Base-by-base conservation (phyloP, 1,139 yeast species). In the Martiniozyma asiatica region DNA sequence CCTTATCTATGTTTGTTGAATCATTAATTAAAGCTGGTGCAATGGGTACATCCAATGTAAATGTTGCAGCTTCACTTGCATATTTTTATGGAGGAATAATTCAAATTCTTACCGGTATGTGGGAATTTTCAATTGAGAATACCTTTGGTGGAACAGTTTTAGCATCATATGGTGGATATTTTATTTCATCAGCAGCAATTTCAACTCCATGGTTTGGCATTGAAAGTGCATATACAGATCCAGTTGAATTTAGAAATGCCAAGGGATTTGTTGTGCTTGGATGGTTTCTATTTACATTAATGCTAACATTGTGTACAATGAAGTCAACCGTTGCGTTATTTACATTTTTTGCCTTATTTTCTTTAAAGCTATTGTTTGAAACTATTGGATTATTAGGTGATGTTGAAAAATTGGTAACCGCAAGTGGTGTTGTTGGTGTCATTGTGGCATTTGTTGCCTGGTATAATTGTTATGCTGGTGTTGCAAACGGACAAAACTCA, bases 61-160 rank as follows among this genome's bases (percentile, higher is more conserved):
- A 66, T 40, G 60, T 71, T 20, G 73, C 71, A 34, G 63, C 77
- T 30, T 89, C 89, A 13, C 57, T 73, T 33, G 89, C 92, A 2
- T 67, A 68, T 49, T 80, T 81, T 55, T 81, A 81, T 55, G 89
- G 89, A 33, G 93, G 92, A 10, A 55, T 70, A 14, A 71, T 78
- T 28, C 89, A 79, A 51, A 53, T 61, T 58, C 45, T 61, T 19
- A 87, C 89, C 20, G 81, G 81, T 33, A 65, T 74, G 68, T 74
- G 76, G 65, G 80, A 73, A 47, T 60, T 73, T 36, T 76, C 76
- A 8, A 30, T 61, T 24, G 89, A 82, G 44, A 80, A 81, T 59
- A 73, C 92, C 36, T 82, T 81, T 61, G 93, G 89, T 68, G 93
- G 79, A 38, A 73, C 79, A 28, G 87, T 87, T 5, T 65, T 81